These are phyloP conservation scores for Gyromitra esculenta DNA, from an alignment of 2,329 filamentous ascomycete species.

Conservation along the genomic window DNA sequence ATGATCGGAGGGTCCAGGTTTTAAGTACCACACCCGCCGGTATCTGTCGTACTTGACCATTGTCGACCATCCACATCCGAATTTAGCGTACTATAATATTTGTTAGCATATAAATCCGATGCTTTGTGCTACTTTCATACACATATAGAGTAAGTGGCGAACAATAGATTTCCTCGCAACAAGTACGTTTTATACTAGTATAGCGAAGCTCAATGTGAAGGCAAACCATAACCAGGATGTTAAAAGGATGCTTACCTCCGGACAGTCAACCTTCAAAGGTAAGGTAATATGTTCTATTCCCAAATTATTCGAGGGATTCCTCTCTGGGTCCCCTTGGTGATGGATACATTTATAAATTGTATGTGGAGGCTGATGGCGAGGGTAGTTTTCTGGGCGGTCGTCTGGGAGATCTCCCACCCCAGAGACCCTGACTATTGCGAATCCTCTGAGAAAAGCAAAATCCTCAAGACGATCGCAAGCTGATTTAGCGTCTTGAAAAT, in stretches of 20 bases:
- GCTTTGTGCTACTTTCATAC: too few relatives aligned
- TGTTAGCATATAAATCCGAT: background rate
- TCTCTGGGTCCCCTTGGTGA: background rate
- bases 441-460: slow-evolving; percentile 2
- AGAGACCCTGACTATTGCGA: background rate
- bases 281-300: background rate
- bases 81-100: background rate
- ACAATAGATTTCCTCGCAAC: background rate
- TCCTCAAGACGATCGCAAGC: background rate
- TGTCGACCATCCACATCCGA: slow-evolving; percentile 2
- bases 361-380: background rate
- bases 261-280: background rate
- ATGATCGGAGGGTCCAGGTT: background rate
- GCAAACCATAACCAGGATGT: background rate
- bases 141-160: background rate
- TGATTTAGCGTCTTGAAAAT: background rate
- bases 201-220: background rate
- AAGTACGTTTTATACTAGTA: background rate
- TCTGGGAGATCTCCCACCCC: background rate
- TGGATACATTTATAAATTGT: background rate
- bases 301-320: background rate
- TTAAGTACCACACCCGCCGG: background rate
- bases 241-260: background rate
- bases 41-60: background rate
- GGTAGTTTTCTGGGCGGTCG: background rate